Percentiles rank a stretch among this genome's conserved stretches.
phyloP scores from a whole-genome alignment of 78 protist genomes.

The Dictyostelium firmibasis region DNA sequence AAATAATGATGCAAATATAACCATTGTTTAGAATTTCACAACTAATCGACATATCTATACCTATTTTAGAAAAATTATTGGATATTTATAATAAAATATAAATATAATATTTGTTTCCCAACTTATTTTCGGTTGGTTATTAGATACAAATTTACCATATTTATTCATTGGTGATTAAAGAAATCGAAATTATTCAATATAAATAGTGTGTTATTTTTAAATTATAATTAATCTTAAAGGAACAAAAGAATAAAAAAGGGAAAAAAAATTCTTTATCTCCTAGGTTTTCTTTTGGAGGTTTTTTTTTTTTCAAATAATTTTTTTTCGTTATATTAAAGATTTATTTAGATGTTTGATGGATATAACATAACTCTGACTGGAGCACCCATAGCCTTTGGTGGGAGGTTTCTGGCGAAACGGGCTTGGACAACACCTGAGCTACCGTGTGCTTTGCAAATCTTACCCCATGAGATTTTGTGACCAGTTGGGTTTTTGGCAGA shows the following conservation, averaged over 20 bases:
- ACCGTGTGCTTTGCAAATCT: constrained; percentile 96
- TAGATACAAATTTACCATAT: not conserved
- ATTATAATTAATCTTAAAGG: no score
- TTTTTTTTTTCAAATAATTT: not conserved
- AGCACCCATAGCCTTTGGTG: constrained; percentile 94
- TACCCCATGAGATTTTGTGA: constrained; percentile 94
- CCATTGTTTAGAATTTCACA: no score
- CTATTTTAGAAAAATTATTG: no score
- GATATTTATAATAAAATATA: no score
- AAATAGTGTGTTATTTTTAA: no score
- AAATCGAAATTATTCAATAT: not conserved
- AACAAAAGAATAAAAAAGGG: no score
- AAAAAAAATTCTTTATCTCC: no score
- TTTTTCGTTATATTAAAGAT: not conserved
- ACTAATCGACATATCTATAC: no score
- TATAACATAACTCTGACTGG: constrained; percentile 94
- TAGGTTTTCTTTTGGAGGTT: no score
- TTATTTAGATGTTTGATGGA: constrained; percentile 90
- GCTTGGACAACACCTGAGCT: constrained; percentile 96
- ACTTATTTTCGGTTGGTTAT: no score
- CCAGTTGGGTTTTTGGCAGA: constrained; percentile 69
- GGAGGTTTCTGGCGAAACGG: constrained; percentile 94
- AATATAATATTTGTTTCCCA: no score
- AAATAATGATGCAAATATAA: no score
- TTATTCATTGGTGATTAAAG: not conserved